phyloP scores from a whole-genome alignment of 2,329 filamentous ascomycete genomes.

The Periconia sp. region DNA sequence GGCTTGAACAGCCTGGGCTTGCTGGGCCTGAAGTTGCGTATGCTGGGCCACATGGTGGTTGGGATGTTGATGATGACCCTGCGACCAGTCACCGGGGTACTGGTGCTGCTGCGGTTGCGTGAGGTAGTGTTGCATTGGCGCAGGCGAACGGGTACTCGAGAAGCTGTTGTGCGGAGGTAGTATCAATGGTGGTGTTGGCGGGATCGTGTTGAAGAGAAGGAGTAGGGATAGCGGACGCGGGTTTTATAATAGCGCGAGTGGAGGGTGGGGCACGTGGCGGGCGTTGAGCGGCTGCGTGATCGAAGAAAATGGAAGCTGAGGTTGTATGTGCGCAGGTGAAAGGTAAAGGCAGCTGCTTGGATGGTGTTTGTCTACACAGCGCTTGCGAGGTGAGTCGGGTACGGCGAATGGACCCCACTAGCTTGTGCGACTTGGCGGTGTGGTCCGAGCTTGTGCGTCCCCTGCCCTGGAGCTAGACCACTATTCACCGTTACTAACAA shows the following conservation, averaged over 20 bases:
- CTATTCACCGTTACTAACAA: background rate
- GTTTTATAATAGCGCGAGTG: background rate
- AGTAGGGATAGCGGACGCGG: background rate
- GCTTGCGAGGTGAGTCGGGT: background rate
- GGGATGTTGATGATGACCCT: conserved; percentile 47
- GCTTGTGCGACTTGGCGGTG: background rate
- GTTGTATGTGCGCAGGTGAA: background rate
- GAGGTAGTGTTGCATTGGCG: conserved; percentile 61
- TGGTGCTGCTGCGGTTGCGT: conserved; percentile 63
- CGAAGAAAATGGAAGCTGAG: background rate
- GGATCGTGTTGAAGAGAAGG: background rate
- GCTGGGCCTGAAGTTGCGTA: conserved; percentile 43
- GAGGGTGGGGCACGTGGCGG: background rate
- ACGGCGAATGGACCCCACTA: background rate
- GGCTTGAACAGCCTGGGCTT: conserved; percentile 56
- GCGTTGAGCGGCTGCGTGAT: background rate
- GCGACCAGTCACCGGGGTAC: conserved; percentile 55
- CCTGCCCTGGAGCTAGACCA: background rate
- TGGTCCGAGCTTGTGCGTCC: background rate
- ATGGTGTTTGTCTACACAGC: background rate
- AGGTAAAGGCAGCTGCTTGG: background rate
- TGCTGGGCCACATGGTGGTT: conserved; percentile 45
- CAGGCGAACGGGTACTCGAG: conserved; percentile 15
- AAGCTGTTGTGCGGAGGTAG: conserved; percentile 3
- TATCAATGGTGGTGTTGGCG: conserved; percentile 6